Conservation (phyloP, 495 filamentous ascomycete genomes). For the Xylaria palmicola region DNA sequence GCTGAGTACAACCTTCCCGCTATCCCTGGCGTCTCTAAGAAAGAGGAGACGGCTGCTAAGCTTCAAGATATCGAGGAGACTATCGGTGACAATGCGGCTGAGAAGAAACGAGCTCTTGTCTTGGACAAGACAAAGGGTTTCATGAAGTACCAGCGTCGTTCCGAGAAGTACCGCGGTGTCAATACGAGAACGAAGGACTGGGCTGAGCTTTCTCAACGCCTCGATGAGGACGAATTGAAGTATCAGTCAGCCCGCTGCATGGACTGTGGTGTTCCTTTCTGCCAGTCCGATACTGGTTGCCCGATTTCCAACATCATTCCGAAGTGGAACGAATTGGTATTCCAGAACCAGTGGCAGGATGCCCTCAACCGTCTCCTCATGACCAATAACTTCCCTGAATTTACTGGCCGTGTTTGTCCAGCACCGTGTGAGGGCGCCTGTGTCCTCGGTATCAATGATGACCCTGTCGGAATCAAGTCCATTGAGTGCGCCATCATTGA, state of each 20-base stretch:
- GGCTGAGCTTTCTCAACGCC: constrained; percentile 84
- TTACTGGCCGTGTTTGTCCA: constrained; percentile 97
- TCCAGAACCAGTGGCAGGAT: constrained; percentile 90
- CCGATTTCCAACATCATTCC: constrained; percentile 99
- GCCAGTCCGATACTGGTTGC: constrained; percentile 95
- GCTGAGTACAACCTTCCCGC: constrained; percentile 81
- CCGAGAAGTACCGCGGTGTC: constrained; percentile 90
- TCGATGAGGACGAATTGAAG: constrained; percentile 97
- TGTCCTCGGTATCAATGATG: constrained; percentile 97
- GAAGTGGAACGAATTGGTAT: constrained; percentile 97
- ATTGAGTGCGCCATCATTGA: constrained; percentile 99
- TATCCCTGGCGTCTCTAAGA: constrained; percentile 65
- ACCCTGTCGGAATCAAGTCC: constrained; percentile 97
- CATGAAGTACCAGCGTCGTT: constrained; percentile 96
- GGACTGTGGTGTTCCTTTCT: constrained; percentile 99
- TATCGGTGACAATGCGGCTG: constrained; percentile 76
- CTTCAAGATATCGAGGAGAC: constrained; percentile 96
- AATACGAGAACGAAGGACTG: constrained; percentile 90
- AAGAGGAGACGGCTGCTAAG: constrained; percentile 71
- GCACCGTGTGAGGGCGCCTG: constrained; percentile 98
- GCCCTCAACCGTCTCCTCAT: constrained; percentile 92
- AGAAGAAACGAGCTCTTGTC: constrained; percentile 90
- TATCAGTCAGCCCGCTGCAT: constrained; percentile 98
- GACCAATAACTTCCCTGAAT: constrained; percentile 99
- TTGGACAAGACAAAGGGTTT: constrained; percentile 98